phyloP scores from a whole-genome alignment of 2,329 filamentous ascomycete species.

The Colletotrichum filicis region DNA sequence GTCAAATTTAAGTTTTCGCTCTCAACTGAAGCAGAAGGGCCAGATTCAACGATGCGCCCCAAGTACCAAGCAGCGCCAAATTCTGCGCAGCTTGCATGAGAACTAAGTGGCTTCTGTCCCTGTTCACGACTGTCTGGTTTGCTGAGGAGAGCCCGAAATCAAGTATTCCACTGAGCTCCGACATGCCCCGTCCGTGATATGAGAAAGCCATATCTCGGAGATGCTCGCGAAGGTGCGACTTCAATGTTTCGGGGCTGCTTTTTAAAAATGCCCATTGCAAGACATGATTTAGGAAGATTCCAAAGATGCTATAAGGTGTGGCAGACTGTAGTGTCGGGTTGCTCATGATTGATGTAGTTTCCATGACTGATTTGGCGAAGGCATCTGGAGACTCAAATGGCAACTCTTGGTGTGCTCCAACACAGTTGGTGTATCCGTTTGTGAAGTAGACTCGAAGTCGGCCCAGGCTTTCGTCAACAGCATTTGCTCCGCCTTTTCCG shows the following conservation, averaged over 20 bases:
- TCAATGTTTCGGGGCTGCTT: background rate
- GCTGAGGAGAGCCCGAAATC: background rate
- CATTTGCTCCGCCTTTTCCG: conserved; percentile 1
- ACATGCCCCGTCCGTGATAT: background rate
- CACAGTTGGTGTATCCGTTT: background rate
- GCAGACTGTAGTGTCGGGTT: background rate
- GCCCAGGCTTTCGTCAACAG: background rate
- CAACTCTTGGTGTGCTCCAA: background rate
- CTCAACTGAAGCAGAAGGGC: background rate
- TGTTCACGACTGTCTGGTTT: background rate
- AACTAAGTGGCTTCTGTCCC: background rate
- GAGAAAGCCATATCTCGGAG: background rate
- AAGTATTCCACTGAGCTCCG: background rate
- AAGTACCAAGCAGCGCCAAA: conserved; percentile 13
- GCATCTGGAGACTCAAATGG: background rate
- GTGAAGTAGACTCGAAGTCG: background rate
- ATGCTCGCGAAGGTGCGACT: background rate
- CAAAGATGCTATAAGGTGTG: conserved; percentile 11
- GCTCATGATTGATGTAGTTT: background rate
- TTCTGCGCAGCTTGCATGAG: conserved; percentile 9
- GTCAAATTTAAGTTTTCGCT: background rate
- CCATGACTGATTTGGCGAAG: background rate
- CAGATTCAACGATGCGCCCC: conserved; percentile 11
- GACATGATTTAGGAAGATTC: conserved; percentile 6
- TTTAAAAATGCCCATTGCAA: conserved; percentile 5